Evolutionary conservation across 805 yeast genomes (phyloP).

Genomic region (Starmerella geochares): DNA sequence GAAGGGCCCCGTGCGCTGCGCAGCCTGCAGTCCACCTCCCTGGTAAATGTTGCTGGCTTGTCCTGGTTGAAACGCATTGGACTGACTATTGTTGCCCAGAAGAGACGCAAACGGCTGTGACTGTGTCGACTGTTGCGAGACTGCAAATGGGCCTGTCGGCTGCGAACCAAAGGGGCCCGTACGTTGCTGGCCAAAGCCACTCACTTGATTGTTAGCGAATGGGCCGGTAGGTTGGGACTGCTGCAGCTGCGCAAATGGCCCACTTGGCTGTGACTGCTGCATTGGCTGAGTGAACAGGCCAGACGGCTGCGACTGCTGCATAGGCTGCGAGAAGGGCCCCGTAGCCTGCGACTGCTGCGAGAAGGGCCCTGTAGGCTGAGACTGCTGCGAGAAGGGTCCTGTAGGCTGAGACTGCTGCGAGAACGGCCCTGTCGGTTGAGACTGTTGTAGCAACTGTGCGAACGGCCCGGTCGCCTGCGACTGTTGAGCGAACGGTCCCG

Average conservation of each 20-base stretch:
- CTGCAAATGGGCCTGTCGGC: constrained; percentile 7
- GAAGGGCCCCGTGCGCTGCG: not conserved
- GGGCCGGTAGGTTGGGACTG: constrained; percentile 22
- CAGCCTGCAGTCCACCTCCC: not conserved
- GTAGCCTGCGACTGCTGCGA: constrained; percentile 9
- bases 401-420: constrained; percentile 15
- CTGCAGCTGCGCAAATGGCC: constrained; percentile 19
- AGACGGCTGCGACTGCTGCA: not conserved
- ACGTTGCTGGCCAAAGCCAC: constrained; percentile 9
- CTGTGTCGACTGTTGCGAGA: constrained; percentile 18
- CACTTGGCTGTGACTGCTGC: constrained; percentile 26
- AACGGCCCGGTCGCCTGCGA: constrained; percentile 6
- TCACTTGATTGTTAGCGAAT: constrained; percentile 5
- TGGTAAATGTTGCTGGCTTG: not conserved
- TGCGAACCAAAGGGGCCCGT: constrained; percentile 14
- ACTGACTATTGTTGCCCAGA: too few relatives aligned
- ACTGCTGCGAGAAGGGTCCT: constrained; percentile 12
- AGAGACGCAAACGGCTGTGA: too few relatives aligned
- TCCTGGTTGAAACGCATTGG: constrained; percentile 1
- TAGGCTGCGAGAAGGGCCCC: constrained; percentile 13
- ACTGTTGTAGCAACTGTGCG: constrained; percentile 6
- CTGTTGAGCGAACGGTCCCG: constrained; percentile 13
- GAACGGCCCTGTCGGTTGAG: constrained; percentile 15
- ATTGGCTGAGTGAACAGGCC: constrained; percentile 1
- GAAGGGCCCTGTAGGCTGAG: not conserved